Evolutionary conservation across 2,329 filamentous ascomycete species (phyloP).

Genomic region (Ophiocordyceps camponoti-saundersi): DNA sequence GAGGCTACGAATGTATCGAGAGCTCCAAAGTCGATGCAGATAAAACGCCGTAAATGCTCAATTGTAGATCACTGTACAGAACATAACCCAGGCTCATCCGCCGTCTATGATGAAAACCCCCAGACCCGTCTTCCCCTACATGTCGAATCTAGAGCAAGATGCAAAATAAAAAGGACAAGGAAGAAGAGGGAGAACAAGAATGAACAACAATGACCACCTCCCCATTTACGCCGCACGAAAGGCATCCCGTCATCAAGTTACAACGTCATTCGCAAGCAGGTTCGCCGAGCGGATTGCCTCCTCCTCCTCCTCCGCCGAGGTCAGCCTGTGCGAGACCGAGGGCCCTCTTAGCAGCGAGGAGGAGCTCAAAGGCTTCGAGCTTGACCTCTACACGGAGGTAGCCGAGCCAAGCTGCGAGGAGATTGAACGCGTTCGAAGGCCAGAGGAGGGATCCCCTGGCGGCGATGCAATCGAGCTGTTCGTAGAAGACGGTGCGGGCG

Average conservation of each 20-base stretch:
- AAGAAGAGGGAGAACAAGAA: too few species aligned
- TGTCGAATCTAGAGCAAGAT: too few species aligned
- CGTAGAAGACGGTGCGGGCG: constrained; percentile 46
- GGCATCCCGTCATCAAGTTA: neutral
- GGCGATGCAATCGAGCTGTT: constrained; percentile 42
- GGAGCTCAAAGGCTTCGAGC: constrained; percentile 45
- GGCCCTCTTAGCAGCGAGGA: constrained; percentile 36
- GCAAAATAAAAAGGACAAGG: too few species aligned
- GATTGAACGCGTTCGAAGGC: constrained; percentile 36
- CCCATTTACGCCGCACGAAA: too few species aligned
- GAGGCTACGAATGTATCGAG: too few species aligned
- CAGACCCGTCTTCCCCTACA: too few species aligned
- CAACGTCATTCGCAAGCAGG: neutral
- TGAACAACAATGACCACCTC: too few species aligned
- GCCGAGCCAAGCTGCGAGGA: constrained; percentile 39
- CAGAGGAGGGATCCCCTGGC: constrained; percentile 36
- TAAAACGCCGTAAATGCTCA: too few species aligned
- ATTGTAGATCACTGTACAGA: too few species aligned
- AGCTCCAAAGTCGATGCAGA: too few species aligned
- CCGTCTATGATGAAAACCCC: too few species aligned
- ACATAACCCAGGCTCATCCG: too few species aligned
- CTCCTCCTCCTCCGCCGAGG: constrained; percentile 7
- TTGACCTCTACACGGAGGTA: constrained; percentile 45
- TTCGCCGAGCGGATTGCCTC: constrained; percentile 6
- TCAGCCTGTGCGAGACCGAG: constrained; percentile 15